Evolutionary conservation across 78 protist species (phyloP), one percentile per base, ranked within the genome.

Genomic region (Mantamonas sphyraenae): DNA sequence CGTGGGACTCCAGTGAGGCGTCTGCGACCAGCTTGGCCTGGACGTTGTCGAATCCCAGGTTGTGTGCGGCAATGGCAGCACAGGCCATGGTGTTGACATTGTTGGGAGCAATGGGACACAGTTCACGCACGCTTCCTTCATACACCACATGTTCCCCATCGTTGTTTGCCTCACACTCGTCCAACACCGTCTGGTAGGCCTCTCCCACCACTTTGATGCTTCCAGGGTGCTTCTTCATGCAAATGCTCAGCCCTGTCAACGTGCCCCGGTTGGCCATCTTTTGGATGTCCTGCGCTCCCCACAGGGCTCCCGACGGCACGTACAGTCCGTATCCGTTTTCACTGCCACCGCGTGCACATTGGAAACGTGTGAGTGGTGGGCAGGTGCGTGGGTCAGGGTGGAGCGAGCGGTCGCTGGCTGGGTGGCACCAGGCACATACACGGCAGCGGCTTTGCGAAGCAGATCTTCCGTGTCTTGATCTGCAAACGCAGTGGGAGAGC

Each of bases 41-140:
- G 33, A 60, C 76, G 28, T 12, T 50, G 40, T 78, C 77, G 17
- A 78, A 78, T 30, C 83, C 83, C 28, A 70, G 10, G 26, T 64
- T 8, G 47, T 20, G 26, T 17, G 64, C 45, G 9, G 77, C 83
- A 3, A 78, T 2, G 45, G 83, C 75, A 0, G 77, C 77, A 4
- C 67, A 72, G 4, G 83, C 83, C 83, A 78, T 78, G 10, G 83
- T 78, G 56, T 78, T 78, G 57, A 78, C 83, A 38, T 78, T 78
- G 55, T 71, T 78, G 1, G 83, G 83, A 0, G 83, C 83, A 3
- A 78, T 45, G 33, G 83, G 83, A 10, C 77, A 68, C 17, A 78
- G 63, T 3, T 64, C 77, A 1, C 83, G 59, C 40, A 78, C 83
- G 31, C 65, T 30, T 2, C 83, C 83, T 16, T 70, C 76, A 26